A percentile compares a stretch with the other conserved stretches of the same genome.
Evolutionary conservation across 2,329 filamentous ascomycete genomes (phyloP).

Genomic region (Fusarium pilosicola): DNA sequence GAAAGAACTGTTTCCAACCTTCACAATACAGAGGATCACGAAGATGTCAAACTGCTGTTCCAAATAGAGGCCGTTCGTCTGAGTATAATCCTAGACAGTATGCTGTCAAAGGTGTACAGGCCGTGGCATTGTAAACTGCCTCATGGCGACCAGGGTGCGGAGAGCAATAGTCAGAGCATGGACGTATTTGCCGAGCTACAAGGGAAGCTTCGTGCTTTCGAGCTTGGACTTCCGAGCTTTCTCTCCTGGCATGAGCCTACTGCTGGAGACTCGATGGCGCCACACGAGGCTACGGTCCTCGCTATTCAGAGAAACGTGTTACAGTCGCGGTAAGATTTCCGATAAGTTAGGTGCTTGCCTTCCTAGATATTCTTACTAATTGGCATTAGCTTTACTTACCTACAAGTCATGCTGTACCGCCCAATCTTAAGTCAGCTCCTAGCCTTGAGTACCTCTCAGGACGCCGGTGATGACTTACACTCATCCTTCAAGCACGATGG

Average conservation of each 20-base stretch:
- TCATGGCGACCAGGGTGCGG: neutral
- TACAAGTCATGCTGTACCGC: neutral
- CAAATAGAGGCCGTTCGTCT: neutral
- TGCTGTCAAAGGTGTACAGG: neutral
- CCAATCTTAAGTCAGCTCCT: neutral
- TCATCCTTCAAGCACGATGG: neutral
- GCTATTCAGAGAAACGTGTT: neutral
- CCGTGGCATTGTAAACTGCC: neutral
- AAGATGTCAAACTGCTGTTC: neutral
- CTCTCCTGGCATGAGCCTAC: neutral
- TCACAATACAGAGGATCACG: rapidly evolving
- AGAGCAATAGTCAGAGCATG: neutral
- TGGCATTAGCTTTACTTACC: neutral
- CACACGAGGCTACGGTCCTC: neutral
- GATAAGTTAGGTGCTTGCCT: neutral
- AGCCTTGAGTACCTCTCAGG: neutral
- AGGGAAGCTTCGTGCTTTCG: neutral
- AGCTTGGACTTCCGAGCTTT: neutral
- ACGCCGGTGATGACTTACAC: neutral
- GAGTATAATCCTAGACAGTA: neutral
- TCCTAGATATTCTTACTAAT: no score
- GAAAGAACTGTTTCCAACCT: neutral
- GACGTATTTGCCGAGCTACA: neutral
- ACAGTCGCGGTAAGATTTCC: neutral
- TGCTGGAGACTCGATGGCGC: neutral